Evolutionary conservation across 169 alveolate species (phyloP).

Genomic region (Plasmodium vivax): DNA sequence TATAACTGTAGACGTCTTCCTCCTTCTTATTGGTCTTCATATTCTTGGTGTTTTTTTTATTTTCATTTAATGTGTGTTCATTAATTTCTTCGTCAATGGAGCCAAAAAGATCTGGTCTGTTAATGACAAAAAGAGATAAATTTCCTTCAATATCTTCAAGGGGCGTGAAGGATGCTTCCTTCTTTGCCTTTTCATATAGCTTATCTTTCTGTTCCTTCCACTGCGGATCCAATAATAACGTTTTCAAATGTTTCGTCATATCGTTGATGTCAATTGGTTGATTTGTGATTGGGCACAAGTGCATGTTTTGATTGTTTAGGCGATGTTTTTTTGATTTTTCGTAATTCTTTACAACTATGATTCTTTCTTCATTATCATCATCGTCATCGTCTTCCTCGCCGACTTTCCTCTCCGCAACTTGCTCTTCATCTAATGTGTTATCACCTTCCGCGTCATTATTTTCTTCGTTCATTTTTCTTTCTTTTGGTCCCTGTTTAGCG

Average conservation of each 20-base stretch:
- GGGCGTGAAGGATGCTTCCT: slow-evolving; percentile 91
- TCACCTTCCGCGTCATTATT: slow-evolving; percentile 58
- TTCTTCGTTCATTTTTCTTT: slow-evolving; percentile 2
- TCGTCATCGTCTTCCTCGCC: not conserved
- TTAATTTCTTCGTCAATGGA: slow-evolving; percentile 91
- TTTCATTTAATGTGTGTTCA: slow-evolving; percentile 60
- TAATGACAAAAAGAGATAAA: slow-evolving; percentile 89
- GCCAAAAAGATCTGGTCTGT: slow-evolving; percentile 93
- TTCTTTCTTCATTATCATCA: slow-evolving; percentile 87
- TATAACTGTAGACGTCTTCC: slow-evolving; percentile 57
- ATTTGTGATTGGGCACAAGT: slow-evolving; percentile 96
- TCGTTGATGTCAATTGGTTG: slow-evolving; percentile 92
- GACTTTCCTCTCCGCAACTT: not conserved
- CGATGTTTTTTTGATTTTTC: slow-evolving; percentile 83
- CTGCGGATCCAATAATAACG: slow-evolving; percentile 96
- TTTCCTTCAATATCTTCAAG: slow-evolving; percentile 90
- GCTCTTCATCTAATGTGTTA: slow-evolving; percentile 48
- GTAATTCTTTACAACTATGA: slow-evolving; percentile 87
- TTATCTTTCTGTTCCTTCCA: slow-evolving; percentile 94
- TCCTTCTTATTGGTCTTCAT: slow-evolving; percentile 16
- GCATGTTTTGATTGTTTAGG: slow-evolving; percentile 81
- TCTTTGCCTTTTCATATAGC: slow-evolving; percentile 89
- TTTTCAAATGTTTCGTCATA: slow-evolving; percentile 94
- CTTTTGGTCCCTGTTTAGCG: slow-evolving; percentile 23
- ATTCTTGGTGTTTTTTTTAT: slow-evolving; percentile 29